Percentiles rank a stretch among this genome's conserved stretches.
Evolutionary conservation across 148 eudicot species (phyloP).

Genomic region (Chenopodium album): DNA sequence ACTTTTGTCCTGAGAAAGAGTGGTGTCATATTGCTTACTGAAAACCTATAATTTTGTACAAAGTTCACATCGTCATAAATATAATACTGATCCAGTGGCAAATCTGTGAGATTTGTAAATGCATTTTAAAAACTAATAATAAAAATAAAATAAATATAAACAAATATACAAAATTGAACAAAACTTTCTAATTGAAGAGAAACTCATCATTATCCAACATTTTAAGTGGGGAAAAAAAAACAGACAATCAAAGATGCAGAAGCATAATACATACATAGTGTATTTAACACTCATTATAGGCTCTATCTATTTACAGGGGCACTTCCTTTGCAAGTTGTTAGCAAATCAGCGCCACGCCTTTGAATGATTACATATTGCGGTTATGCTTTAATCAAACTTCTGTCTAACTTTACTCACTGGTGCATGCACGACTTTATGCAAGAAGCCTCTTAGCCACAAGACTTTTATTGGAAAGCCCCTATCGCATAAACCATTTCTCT

Average conservation of each 20-base stretch:
- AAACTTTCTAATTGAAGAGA: not conserved
- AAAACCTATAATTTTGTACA: too few species aligned
- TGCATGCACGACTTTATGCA: not conserved
- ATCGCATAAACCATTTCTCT: not conserved
- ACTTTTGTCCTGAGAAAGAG: too few species aligned
- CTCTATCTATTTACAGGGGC: conserved; percentile 12
- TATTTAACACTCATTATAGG: not conserved
- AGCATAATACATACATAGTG: not conserved
- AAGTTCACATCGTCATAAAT: too few species aligned
- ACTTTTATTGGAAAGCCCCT: not conserved
- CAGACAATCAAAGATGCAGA: not conserved
- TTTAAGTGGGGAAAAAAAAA: too few species aligned
- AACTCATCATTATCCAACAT: not conserved
- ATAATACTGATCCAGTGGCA: too few species aligned
- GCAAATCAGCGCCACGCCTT: not conserved
- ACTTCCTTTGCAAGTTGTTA: not conserved
- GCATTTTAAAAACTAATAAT: too few species aligned
- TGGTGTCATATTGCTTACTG: too few species aligned
- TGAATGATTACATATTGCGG: not conserved
- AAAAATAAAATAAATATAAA: too few species aligned
- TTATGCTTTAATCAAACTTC: not conserved
- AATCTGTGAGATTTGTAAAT: too few species aligned
- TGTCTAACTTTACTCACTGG: not conserved
- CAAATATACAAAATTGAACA: too few species aligned
- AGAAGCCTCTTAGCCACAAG: not conserved